phyloP scores from a whole-genome alignment of 495 filamentous ascomycete genomes.

The Schizothecium vesticola region DNA sequence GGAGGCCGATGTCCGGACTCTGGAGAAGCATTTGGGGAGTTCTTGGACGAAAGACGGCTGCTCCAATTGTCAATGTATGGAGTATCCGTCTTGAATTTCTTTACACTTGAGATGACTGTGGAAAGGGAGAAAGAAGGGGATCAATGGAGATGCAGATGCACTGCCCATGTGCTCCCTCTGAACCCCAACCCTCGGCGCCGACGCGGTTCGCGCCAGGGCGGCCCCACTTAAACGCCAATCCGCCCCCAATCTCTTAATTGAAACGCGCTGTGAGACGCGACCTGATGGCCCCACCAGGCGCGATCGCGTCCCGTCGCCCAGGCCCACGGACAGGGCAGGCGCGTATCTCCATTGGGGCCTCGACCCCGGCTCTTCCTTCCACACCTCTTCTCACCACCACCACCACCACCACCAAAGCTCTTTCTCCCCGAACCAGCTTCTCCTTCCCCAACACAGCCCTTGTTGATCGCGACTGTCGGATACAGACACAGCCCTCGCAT shows the following conservation, averaged over 20 bases:
- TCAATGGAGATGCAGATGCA: background rate
- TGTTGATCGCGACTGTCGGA: conserved; percentile 14
- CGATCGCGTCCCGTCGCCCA: conserved; percentile 21
- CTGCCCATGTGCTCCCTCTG: background rate
- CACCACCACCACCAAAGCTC: background rate
- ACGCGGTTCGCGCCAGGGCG: background rate
- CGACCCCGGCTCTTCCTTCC: conserved; percentile 8
- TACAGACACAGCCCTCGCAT: conserved; percentile 7
- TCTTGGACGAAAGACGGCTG: background rate
- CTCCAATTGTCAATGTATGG: background rate
- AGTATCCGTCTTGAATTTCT: background rate
- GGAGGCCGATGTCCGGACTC: background rate
- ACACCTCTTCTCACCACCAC: background rate
- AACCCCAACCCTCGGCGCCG: background rate
- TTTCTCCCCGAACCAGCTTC: conserved; percentile 16
- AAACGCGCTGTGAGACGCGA: conserved; percentile 19
- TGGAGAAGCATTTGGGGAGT: background rate
- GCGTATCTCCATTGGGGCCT: conserved; percentile 9
- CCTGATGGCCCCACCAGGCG: conserved; percentile 15
- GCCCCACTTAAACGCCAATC: background rate
- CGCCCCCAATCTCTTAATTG: conserved; percentile 19
- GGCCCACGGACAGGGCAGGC: conserved; percentile 3
- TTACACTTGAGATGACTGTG: background rate
- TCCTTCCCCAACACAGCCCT: conserved; percentile 11
- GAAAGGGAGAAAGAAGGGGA: background rate